Conservation (phyloP, 768 basidiomycete species). For the Suillus americanus region DNA sequence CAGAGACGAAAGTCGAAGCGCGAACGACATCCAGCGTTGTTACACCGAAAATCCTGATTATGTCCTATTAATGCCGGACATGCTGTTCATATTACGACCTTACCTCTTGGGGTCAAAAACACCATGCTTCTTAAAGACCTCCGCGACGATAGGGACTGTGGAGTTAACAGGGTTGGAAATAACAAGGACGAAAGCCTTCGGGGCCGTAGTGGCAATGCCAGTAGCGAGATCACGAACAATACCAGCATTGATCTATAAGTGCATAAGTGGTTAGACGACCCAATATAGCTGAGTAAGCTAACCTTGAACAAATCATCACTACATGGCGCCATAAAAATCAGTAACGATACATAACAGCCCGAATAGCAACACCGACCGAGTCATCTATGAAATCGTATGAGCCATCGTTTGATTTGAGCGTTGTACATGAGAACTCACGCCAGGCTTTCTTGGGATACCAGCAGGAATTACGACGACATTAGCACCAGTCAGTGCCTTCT, state of each 20-base stretch:
- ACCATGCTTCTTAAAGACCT: slow-evolving; percentile 90
- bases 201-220: slow-evolving; percentile 78
- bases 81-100: slow-evolving; percentile 12
- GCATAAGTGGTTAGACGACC: slow-evolving; percentile 8
- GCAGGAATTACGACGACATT: slow-evolving; percentile 94
- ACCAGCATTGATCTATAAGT: slow-evolving; percentile 87
- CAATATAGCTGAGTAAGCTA: slow-evolving; percentile 13
- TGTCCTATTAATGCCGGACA: slow-evolving; percentile 4
- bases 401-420: not conserved
- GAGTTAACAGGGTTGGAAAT: slow-evolving; percentile 99
- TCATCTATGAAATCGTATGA: slow-evolving; percentile 40
- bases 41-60: slow-evolving; percentile 86
- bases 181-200: slow-evolving; percentile 91
- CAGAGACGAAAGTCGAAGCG: slow-evolving; percentile 93
- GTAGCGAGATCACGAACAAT: slow-evolving; percentile 93
- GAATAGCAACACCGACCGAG: slow-evolving; percentile 37
- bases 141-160: slow-evolving; percentile 94
- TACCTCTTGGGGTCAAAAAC: slow-evolving; percentile 93
- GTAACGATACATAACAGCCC: slow-evolving; percentile 10
- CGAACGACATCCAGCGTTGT: slow-evolving; percentile 98
- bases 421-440: slow-evolving; percentile 49
- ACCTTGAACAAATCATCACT: slow-evolving; percentile 98
- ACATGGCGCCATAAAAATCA: slow-evolving; percentile 8
- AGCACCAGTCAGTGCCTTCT: slow-evolving; percentile 81
- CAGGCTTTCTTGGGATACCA: slow-evolving; percentile 94